Evolutionary conservation across 495 filamentous ascomycete genomes (phyloP), one percentile per base, ranked within the genome.

Genomic region (Aspergillus bridgeri): DNA sequence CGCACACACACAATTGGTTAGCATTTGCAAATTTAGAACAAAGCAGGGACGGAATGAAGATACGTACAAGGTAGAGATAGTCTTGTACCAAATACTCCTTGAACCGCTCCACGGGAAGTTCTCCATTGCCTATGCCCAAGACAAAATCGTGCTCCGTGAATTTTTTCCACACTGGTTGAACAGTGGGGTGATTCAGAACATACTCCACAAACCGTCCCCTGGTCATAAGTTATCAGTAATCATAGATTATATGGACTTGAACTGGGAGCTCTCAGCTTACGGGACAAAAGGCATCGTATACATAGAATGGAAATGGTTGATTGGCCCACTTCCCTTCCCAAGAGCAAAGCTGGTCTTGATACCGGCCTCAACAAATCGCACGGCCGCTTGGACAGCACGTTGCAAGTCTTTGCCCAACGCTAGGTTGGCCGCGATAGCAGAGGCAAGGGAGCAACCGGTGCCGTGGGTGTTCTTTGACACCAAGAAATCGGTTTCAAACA

Each of bases 381-480:
- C 89, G 3, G 86, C 91, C 33, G 73, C 72, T 55, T 79, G 81
- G 20, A 95, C 89, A 5, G 92, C 89, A 45, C 80, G 66, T 1
- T 78, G 67, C 38, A 92, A 69, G 29, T 75, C 69, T 24, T 79
- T 81, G 1, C 89, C 85, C 18, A 89, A 74, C 15, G 90, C 88
- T 18, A 98, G 75, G 61, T 95, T 92, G 18, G 86, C 91, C 11
- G 93, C 90, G 67, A 98, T 96, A 8, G 93, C 91, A 48, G 91
- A 96, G 52, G 94, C 94, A 53, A 98, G 82, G 15, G 91, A 94
- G 65, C 94, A 98, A 19, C 94, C 94, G 6, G 94, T 98, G 3
- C 94, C 94, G 71, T 98, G 94, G 3, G 94, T 98, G 60, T 94
- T 92, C 58, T 79, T 87, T 5, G 87, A 88, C 3, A 79, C 68